Evolutionary conservation across 2,329 filamentous ascomycete species (phyloP).

Genomic region (Sarocladiaceae sp.): DNA sequence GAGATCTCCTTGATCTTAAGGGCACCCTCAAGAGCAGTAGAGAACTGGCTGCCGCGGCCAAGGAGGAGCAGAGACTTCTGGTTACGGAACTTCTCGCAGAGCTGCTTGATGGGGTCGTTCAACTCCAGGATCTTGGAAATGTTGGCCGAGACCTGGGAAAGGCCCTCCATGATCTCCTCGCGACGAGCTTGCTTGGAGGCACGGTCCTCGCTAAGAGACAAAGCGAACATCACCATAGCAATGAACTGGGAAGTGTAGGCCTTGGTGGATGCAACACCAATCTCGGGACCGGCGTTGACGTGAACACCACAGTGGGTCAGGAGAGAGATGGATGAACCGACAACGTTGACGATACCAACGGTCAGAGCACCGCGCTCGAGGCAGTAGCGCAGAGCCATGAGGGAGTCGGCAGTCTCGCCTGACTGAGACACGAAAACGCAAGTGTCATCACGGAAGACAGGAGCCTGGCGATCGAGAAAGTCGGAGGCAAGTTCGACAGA

Average conservation of each 20-base stretch:
- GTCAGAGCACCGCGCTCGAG: constrained; percentile 95
- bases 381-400: constrained; percentile 97
- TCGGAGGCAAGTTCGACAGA: constrained; percentile 95
- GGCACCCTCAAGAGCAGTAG: constrained; percentile 93
- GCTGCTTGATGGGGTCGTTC: constrained; percentile 88
- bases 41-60: constrained; percentile 93
- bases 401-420: constrained; percentile 94
- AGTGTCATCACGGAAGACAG: constrained; percentile 98
- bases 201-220: constrained; percentile 93
- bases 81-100: constrained; percentile 92
- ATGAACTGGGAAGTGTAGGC: constrained; percentile 99
- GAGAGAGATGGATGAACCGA: constrained; percentile 96
- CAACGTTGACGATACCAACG: constrained; percentile 97
- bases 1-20: constrained; percentile 99
- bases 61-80: constrained; percentile 94
- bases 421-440: constrained; percentile 99
- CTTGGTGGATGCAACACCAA: constrained; percentile 98
- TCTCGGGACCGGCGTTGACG: constrained; percentile 97
- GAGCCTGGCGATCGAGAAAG: constrained; percentile 93
- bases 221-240: constrained; percentile 99
- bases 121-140: constrained; percentile 90
- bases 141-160: constrained; percentile 81
- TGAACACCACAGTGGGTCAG: constrained; percentile 99
- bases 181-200: constrained; percentile 89
- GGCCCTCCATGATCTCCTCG: constrained; percentile 93